Percentiles rank a stretch among this genome's conserved stretches.
Conservation (phyloP, 352 stramenopile genomes). For the Aphanomyces stellatus region DNA sequence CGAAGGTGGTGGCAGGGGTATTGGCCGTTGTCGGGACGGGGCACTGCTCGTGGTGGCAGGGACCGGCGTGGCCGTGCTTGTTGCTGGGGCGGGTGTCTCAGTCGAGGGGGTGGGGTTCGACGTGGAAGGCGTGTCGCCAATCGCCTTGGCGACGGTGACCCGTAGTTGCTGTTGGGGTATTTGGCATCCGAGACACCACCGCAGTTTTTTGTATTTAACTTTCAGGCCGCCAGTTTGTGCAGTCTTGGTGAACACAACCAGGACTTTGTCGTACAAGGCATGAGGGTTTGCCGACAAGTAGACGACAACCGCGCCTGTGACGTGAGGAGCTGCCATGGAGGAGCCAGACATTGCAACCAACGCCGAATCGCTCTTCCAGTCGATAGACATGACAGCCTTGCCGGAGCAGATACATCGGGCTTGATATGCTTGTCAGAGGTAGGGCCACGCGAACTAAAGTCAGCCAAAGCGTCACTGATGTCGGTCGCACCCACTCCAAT, state of each 20-base stretch:
- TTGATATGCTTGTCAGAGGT: constrained; percentile 22
- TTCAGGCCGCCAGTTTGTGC: background rate
- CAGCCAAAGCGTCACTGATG: constrained; percentile 26
- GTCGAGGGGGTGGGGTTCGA: too few species aligned
- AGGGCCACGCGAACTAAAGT: constrained; percentile 32
- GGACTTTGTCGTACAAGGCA: constrained; percentile 19
- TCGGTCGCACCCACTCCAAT: constrained; percentile 44
- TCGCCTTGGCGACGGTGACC: too few species aligned
- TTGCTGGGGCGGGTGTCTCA: too few species aligned
- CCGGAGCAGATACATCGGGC: constrained; percentile 35
- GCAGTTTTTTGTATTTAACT: background rate
- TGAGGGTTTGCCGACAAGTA: constrained; percentile 27
- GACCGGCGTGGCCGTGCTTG: too few species aligned
- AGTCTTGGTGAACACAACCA: background rate
- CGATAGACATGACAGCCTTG: constrained; percentile 25
- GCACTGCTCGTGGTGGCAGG: too few species aligned
- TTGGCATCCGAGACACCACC: background rate
- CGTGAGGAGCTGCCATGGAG: constrained; percentile 34
- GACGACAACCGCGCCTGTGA: constrained; percentile 30
- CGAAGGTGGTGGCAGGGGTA: too few species aligned
- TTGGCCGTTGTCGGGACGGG: too few species aligned
- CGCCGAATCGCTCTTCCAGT: background rate
- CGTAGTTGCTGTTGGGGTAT: background rate
- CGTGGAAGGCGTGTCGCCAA: too few species aligned
- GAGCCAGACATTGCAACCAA: constrained; percentile 27